Conservation (phyloP, 75 land plant species). For the Larix kaempferi region DNA sequence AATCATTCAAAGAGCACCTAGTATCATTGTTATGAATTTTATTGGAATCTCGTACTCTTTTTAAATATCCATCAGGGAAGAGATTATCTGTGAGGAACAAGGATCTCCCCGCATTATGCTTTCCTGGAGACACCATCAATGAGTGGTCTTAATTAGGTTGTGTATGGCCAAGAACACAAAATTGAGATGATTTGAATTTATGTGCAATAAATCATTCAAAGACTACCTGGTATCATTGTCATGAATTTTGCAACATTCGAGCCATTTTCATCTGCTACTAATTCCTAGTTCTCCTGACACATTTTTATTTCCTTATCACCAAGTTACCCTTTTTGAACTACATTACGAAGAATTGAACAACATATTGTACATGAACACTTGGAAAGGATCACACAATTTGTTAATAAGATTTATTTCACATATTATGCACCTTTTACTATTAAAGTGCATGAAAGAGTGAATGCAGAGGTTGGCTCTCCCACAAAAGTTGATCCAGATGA, state of each 20-base stretch:
- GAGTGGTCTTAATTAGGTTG: slow-evolving; percentile 93
- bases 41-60: too few relatives aligned
- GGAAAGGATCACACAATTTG: slow-evolving; percentile 85
- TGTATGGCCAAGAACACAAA: slow-evolving; percentile 97
- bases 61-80: too few relatives aligned
- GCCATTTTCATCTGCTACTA: slow-evolving; percentile 34
- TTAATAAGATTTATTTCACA: slow-evolving; percentile 60
- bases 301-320: slow-evolving; percentile 94
- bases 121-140: slow-evolving; percentile 95
- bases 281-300: slow-evolving; percentile 82
- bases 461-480: slow-evolving; percentile 32
- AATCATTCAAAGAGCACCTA: slow-evolving; percentile 16
- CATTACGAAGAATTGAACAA: slow-evolving; percentile 97
- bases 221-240: slow-evolving; percentile 73
- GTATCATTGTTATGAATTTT: slow-evolving; percentile 44
- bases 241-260: slow-evolving; percentile 34
- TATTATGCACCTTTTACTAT: slow-evolving; percentile 43
- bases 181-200: slow-evolving; percentile 89
- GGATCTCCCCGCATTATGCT: too few relatives aligned
- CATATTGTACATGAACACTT: slow-evolving; percentile 97
- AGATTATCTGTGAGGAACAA: too few relatives aligned
- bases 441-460: slow-evolving; percentile 25
- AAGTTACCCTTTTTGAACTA: slow-evolving; percentile 94
- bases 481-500: slow-evolving; percentile 24
- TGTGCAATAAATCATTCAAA: slow-evolving; percentile 90